Evolutionary conservation across 345 rosid genomes (phyloP).

Genomic region (Lepidium africanum): DNA sequence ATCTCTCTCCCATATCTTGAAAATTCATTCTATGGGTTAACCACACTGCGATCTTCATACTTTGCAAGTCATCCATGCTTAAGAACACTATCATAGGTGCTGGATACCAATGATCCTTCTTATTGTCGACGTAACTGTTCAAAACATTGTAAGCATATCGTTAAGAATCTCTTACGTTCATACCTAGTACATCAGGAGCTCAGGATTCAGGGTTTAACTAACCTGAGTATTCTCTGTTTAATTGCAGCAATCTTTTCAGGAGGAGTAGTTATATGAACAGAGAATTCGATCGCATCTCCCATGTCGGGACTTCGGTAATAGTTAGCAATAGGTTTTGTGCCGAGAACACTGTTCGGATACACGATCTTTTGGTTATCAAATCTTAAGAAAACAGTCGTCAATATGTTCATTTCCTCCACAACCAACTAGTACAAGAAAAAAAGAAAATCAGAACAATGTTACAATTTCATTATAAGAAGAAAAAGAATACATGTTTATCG

Average conservation of each 20-base stretch:
- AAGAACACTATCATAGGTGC: conserved; percentile 49
- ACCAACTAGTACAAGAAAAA: conserved; percentile 40
- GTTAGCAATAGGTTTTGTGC: conserved; percentile 40
- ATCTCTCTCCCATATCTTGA: conserved; percentile 80
- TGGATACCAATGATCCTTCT: conserved; percentile 74
- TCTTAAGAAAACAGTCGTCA: conserved; percentile 62
- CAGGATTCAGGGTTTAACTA: neutral
- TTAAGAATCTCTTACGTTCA: conserved; percentile 1
- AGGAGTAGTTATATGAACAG: conserved; percentile 28
- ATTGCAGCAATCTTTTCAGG: conserved; percentile 29
- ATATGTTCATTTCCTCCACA: conserved; percentile 85
- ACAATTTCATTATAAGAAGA: neutral
- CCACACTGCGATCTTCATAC: conserved; percentile 65
- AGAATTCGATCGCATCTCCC: conserved; percentile 31
- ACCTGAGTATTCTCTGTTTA: conserved; percentile 32
- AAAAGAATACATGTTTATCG: neutral
- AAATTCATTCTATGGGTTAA: conserved; percentile 59
- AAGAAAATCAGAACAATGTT: neutral
- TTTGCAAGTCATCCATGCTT: conserved; percentile 50
- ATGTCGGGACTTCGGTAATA: conserved; percentile 31
- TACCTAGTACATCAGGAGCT: neutral
- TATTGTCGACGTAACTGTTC: conserved; percentile 49
- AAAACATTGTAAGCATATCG: neutral
- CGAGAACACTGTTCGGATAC: conserved; percentile 62
- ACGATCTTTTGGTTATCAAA: conserved; percentile 67